Percentiles rank a stretch among this genome's conserved stretches.
These are phyloP conservation scores for Coemansia reversa DNA, from an alignment of 192 early-diverging fungal species.

Conservation along the genomic window DNA sequence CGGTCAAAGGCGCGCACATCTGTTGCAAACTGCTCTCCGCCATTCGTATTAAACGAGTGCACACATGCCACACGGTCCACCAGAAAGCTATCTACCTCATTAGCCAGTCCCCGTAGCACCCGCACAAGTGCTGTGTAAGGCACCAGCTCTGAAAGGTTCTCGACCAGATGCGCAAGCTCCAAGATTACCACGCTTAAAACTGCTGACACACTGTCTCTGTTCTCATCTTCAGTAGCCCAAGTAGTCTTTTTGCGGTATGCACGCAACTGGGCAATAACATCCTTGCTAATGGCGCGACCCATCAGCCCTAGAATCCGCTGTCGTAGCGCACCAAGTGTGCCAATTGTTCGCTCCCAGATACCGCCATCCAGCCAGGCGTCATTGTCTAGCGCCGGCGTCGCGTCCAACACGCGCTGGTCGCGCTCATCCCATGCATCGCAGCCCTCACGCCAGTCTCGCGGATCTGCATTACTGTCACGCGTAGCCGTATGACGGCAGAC, in stretches of 20 bases:
- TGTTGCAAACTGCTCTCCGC: constrained; percentile 35
- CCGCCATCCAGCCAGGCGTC: constrained; percentile 46
- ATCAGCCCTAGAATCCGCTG: constrained; percentile 36
- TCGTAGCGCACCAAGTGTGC: constrained; percentile 29
- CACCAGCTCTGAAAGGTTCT: constrained; percentile 16
- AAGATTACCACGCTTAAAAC: constrained; percentile 28
- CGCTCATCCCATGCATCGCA: constrained; percentile 31
- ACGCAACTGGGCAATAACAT: constrained; percentile 32
- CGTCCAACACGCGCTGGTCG: constrained; percentile 29
- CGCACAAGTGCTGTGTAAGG: constrained; percentile 22
- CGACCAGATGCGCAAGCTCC: constrained; percentile 25
- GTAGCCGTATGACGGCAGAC: constrained; percentile 29
- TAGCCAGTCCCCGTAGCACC: constrained; percentile 26
- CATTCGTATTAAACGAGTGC: constrained; percentile 26
- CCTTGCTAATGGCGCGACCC: constrained; percentile 38
- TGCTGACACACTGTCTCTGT: constrained; percentile 11
- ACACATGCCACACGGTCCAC: constrained; percentile 39
- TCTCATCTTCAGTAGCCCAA: constrained; percentile 16
- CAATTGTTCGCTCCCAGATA: constrained; percentile 44
- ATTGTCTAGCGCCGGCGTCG: not conserved
- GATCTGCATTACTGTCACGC: constrained; percentile 18
- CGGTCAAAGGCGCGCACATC: constrained; percentile 28
- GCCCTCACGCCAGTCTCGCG: constrained; percentile 47
- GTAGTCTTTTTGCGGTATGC: constrained; percentile 44
- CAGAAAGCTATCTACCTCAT: constrained; percentile 39